Evolutionary conservation across 2,329 filamentous ascomycete genomes (phyloP), one percentile per base, ranked within the genome.

Genomic region (Trematosphaeria pertusa): DNA sequence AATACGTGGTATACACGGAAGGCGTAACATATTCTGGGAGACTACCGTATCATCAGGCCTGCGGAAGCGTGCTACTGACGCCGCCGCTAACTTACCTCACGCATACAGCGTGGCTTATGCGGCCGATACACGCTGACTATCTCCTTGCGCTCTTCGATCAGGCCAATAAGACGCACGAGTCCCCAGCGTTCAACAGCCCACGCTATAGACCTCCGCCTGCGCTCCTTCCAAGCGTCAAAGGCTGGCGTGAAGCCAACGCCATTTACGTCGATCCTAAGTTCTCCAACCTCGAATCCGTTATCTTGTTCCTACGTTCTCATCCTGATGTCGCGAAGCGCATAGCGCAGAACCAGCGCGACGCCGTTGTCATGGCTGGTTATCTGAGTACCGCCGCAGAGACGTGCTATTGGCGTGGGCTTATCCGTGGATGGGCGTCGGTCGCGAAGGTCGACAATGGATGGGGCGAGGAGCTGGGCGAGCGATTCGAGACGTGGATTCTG

Each of bases 11-110:
- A 26, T 61, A 61, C 43, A 57, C 58, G 2, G 58, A 61, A 40
- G 58, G 58, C 11, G 58, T 61, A 18, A 57, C 53, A 9, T 61
- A 59, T 34, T 57, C 53, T 11, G 58, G 58, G 8, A 21, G 58
- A 9, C 28, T 59, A 39, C 43, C 55, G 14, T 61, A 55, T 32
- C 55, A 60, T 22, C 54, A 60, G 31, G 54, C 57, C 12, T 60
- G 57, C 31, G 45, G 30, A 19, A 59, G 55, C 17, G 55, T 61
- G 24, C 22, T 61, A 20, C 18, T 61, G 6, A 59, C 38, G 10
- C 22, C 55, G 33, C 52, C 48, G 18, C 14, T 57, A 17, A 53
- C 48, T 20, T 56, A 52, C 28, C n/a, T 55, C 14, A 58, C 53
- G 17, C 37, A 39, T 33, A 48, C 50, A 4, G 44, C 45, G 24